Evolutionary conservation across 495 filamentous ascomycete genomes (phyloP).

Genomic region (Aspergillus campestris): DNA sequence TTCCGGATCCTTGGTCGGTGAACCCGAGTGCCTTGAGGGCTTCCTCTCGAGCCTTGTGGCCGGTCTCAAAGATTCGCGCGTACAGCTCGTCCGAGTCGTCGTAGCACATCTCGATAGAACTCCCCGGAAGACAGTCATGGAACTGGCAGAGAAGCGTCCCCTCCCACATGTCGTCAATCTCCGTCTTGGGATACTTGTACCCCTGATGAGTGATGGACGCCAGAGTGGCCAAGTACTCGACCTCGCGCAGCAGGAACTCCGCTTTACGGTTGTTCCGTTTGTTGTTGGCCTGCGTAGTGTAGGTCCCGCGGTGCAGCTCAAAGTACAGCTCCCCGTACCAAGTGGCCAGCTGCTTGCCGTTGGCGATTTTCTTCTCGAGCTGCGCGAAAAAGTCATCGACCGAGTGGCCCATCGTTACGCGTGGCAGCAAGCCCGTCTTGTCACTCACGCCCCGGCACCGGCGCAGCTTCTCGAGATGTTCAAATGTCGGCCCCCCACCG

Average conservation of each 20-base stretch:
- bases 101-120: slow-evolving; percentile 93
- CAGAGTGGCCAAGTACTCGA: slow-evolving; percentile 83
- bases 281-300: slow-evolving; percentile 95
- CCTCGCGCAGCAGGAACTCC: slow-evolving; percentile 74
- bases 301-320: slow-evolving; percentile 91
- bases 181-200: slow-evolving; percentile 86
- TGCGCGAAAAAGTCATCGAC: slow-evolving; percentile 94
- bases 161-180: slow-evolving; percentile 94
- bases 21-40: slow-evolving; percentile 62
- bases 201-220: slow-evolving; percentile 58
- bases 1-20: slow-evolving; percentile 19
- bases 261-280: slow-evolving; percentile 86
- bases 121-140: slow-evolving; percentile 95
- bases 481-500: slow-evolving; percentile 89
- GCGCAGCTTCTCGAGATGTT: slow-evolving; percentile 88
- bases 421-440: slow-evolving; percentile 70
- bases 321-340: slow-evolving; percentile 99
- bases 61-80: slow-evolving; percentile 69
- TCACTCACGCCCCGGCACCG: slow-evolving; percentile 93
- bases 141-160: slow-evolving; percentile 80
- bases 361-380: slow-evolving; percentile 61
- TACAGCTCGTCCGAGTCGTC: slow-evolving; percentile 88
- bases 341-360: slow-evolving; percentile 74
- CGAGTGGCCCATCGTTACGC: slow-evolving; percentile 80
- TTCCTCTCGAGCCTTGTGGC: slow-evolving; percentile 58